phyloP scores from a whole-genome alignment of 2,329 filamentous ascomycete species.

The Neospermospora avenae region DNA sequence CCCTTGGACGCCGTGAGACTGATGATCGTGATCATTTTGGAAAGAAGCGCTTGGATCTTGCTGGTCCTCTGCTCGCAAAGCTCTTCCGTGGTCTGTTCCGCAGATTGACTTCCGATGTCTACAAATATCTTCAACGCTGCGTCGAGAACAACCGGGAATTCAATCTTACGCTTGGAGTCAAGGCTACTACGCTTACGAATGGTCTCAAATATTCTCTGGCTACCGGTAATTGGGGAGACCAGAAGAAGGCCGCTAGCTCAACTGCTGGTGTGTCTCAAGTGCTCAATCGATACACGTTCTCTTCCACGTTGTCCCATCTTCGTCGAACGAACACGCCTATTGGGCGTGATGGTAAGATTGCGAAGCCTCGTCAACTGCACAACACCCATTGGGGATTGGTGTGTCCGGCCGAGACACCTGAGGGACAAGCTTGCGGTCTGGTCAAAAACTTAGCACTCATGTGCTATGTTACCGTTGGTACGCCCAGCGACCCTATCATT shows the following conservation, averaged over 20 bases:
- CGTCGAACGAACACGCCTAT: constrained; percentile 97
- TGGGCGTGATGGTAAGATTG: constrained; percentile 95
- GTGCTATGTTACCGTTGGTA: constrained; percentile 97
- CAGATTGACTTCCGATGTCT: constrained; percentile 86
- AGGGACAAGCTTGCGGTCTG: constrained; percentile 96
- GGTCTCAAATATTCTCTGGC: constrained; percentile 95
- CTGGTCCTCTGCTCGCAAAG: constrained; percentile 91
- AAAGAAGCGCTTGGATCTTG: constrained; percentile 95
- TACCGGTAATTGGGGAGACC: constrained; percentile 98
- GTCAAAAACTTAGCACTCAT: constrained; percentile 98
- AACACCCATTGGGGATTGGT: constrained; percentile 99
- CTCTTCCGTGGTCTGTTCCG: constrained; percentile 91
- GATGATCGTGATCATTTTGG: constrained; percentile 99
- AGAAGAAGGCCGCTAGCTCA: constrained; percentile 94
- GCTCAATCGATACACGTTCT: constrained; percentile 94
- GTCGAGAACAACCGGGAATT: constrained; percentile 88
- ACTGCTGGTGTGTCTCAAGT: constrained; percentile 98
- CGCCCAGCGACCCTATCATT: constrained; percentile 82
- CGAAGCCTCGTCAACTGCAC: constrained; percentile 95
- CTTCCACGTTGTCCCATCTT: constrained; percentile 94
- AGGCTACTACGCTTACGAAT: constrained; percentile 85
- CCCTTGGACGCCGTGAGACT: constrained; percentile 85
- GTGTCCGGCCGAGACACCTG: constrained; percentile 94
- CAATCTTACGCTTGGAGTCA: constrained; percentile 86
- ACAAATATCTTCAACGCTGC: constrained; percentile 86